Conservation (phyloP, 2,329 filamentous ascomycete species). For the Raffaelea ambrosiae region DNA sequence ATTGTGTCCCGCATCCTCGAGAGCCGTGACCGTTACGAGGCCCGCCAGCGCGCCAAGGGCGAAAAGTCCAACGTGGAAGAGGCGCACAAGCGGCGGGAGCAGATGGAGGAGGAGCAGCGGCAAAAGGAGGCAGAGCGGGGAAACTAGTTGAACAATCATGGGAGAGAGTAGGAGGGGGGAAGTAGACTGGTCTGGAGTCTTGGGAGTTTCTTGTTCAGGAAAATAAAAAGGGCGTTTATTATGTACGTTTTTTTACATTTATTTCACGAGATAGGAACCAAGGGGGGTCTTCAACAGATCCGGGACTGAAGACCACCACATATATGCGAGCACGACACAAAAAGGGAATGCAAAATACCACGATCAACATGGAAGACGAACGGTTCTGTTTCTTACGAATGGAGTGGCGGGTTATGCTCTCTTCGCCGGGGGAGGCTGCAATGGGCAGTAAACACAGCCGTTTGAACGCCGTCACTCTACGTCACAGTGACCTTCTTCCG, state of each 20-base stretch:
- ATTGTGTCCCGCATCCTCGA: constrained; percentile 88
- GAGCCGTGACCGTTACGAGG: constrained; percentile 82
- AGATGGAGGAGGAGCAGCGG: constrained; percentile 50
- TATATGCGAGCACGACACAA: neutral
- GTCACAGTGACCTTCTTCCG: too few species aligned
- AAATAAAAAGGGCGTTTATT: neutral
- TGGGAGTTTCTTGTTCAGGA: too few species aligned
- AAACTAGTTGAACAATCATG: neutral
- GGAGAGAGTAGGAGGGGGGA: neutral
- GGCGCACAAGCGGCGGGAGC: constrained; percentile 52
- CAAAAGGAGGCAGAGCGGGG: constrained; percentile 29
- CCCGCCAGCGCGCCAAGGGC: constrained; percentile 81
- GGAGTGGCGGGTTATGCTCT: too few species aligned
- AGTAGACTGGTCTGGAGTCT: neutral
- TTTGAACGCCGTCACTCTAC: too few species aligned
- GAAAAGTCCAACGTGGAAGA: constrained; percentile 74
- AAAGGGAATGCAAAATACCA: too few species aligned
- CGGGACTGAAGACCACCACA: neutral
- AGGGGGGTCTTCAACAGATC: constrained; percentile 5
- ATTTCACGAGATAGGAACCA: too few species aligned
- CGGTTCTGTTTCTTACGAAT: too few species aligned
- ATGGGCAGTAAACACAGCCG: too few species aligned
- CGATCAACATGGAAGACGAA: too few species aligned
- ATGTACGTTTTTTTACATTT: neutral
- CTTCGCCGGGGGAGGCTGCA: too few species aligned